A percentile compares a stretch with the other conserved stretches of the same genome.
Evolutionary conservation across 2,329 filamentous ascomycete genomes (phyloP).

Genomic region (Alternaria longipes): DNA sequence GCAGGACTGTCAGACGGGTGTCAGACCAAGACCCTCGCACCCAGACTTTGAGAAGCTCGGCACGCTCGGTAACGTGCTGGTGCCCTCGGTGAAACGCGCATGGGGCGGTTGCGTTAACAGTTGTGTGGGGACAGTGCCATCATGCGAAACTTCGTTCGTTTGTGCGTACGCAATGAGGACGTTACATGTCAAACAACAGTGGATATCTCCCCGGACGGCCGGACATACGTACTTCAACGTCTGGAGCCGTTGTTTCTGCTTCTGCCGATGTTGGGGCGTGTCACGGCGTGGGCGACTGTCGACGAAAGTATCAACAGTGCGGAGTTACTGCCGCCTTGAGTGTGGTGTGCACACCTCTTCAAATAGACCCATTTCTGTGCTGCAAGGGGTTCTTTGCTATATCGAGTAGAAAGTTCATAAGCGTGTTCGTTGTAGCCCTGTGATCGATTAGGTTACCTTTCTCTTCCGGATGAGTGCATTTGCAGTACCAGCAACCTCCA

Average conservation of each 20-base stretch:
- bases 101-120: constrained; percentile 12
- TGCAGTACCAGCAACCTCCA: background rate
- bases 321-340: background rate
- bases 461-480: background rate
- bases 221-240: constrained; percentile 9
- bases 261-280: constrained; percentile 1
- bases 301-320: background rate
- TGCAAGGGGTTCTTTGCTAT: background rate
- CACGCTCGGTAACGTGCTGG: constrained; percentile 3
- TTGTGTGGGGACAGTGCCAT: background rate
- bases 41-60: constrained; percentile 9
- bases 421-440: background rate
- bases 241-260: constrained; percentile 7
- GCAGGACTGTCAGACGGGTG: constrained; percentile 16
- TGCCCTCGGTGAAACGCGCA: constrained; percentile 11
- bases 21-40: constrained; percentile 11
- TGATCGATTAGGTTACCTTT: background rate
- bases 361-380: background rate
- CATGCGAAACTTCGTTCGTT: constrained; percentile 11
- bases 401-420: background rate
- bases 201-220: constrained; percentile 3
- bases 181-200: constrained; percentile 12
- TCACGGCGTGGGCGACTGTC: background rate
- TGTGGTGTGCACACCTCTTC: background rate
- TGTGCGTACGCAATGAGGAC: constrained; percentile 13